Percentiles rank a stretch among this genome's conserved stretches.
phyloP scores from a whole-genome alignment of 1,284 basidiomycete genomes.

The Irpex lacteus region DNA sequence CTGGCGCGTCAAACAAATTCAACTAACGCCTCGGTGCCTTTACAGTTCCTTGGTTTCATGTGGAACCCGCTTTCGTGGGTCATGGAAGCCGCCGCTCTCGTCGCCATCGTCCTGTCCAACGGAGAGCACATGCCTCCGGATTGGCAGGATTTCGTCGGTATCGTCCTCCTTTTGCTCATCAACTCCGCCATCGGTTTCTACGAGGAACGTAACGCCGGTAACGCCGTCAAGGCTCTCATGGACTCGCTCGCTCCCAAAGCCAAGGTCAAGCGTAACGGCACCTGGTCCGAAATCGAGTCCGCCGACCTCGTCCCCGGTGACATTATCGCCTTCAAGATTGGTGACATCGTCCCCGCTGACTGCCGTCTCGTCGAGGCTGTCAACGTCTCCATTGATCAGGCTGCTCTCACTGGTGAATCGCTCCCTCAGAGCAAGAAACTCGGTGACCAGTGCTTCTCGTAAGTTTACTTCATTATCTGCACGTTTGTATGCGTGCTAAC shows the following conservation, averaged over 20 bases:
- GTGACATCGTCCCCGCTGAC: slow-evolving; percentile 94
- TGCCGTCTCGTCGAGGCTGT: slow-evolving; percentile 93
- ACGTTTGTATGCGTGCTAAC: slow-evolving; percentile 14
- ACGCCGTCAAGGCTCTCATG: slow-evolving; percentile 99
- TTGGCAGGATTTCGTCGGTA: slow-evolving; percentile 98
- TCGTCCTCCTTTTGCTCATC: slow-evolving; percentile 87
- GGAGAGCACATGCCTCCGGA: slow-evolving; percentile 86
- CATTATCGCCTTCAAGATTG: slow-evolving; percentile 95
- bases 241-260: slow-evolving; percentile 98
- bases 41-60: slow-evolving; percentile 94
- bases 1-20: background rate
- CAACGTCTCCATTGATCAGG: slow-evolving; percentile 97
- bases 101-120: slow-evolving; percentile 96
- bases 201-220: slow-evolving; percentile 95
- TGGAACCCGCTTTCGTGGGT: slow-evolving; percentile 99
- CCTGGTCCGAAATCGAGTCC: slow-evolving; percentile 89
- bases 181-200: slow-evolving; percentile 99
- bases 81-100: slow-evolving; percentile 97
- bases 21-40: slow-evolving; percentile 26
- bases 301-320: slow-evolving; percentile 89
- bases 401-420: slow-evolving; percentile 94
- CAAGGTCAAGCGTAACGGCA: slow-evolving; percentile 81
- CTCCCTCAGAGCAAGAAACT: slow-evolving; percentile 88
- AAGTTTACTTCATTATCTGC: slow-evolving; percentile 33
- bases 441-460: slow-evolving; percentile 96